These are phyloP conservation scores for Apophysomyces ossiformis DNA, from an alignment of 371 early-diverging fungal genomes.

Conservation along the genomic window DNA sequence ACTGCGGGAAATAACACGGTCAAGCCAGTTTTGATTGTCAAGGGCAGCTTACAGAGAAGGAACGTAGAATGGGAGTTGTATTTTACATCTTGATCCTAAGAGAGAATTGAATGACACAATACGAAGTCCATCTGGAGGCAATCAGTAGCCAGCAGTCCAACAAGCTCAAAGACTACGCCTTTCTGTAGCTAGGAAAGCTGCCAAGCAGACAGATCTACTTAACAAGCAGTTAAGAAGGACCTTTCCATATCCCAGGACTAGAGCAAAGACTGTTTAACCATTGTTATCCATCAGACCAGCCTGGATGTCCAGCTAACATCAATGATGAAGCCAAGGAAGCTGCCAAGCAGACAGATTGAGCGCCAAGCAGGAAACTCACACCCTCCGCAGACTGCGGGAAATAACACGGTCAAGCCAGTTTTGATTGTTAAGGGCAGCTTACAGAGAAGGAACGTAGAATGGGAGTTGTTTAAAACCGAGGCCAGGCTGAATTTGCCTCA, in stretches of 20 bases:
- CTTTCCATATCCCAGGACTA: neutral
- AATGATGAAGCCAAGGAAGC: neutral
- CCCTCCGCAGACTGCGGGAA: neutral
- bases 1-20: neutral
- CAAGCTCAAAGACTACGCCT: neutral
- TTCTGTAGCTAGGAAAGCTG: neutral
- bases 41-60: neutral
- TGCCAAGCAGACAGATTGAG: constrained; percentile 1
- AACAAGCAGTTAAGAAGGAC: neutral
- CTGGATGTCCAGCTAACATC: neutral
- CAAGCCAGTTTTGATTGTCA: neutral
- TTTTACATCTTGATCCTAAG: no score
- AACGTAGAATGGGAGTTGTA: neutral
- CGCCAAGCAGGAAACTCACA: neutral
- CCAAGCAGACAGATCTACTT: neutral
- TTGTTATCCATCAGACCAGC: neutral
- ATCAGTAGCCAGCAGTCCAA: no score
- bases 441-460: neutral
- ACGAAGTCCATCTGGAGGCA: no score
- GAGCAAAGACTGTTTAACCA: neutral
- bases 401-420: neutral
- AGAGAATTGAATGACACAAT: no score
- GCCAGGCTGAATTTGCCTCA: neutral
- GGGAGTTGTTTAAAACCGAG: neutral
- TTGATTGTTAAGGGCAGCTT: neutral